Evolutionary conservation across 208 protist species (phyloP), one percentile per base, ranked within the genome.

Genomic region (Trypanosomatidae sp.): DNA sequence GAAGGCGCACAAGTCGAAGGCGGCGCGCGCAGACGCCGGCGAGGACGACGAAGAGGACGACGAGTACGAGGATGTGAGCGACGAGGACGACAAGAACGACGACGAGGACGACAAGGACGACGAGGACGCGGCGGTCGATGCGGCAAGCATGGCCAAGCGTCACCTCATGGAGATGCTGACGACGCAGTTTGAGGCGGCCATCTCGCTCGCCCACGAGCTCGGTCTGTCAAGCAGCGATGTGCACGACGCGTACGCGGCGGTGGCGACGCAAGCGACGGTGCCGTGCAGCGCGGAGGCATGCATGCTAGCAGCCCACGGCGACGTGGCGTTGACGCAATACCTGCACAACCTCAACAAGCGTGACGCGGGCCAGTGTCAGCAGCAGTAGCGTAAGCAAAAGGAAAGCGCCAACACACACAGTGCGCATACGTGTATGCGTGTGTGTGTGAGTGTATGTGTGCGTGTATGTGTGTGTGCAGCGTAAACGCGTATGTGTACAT

Each of bases 61-160:
- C 6, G 26, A 33, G 15, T 16, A 45, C 26, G 7, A 38, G 2
- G 41, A 45, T 45, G 26, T 3, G 5, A 38, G 26, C 2, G 26
- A 30, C 15, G 41, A 45, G 22, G 26, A 45, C 6, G 18, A 45
- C 20, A 24, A 45, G 18, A 18, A 45, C 7, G 18, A 46, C 4
- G 55, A 64, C 16, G 59, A 61, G 8, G 44, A 60, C n/a, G 54
- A 67, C 4, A 46, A 61, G 19, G 56, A 59, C 11, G 49, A 59
- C 13, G 39, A 53, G 33, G 33, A 35, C n/a, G 30, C 11, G 53
- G 30, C 41, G 44, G 10, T 39, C 54, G 0, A 46, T 47, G 2
- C 19, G 38, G 18, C 4, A 16, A 2, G 22, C 44, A 18, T 30
- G 35, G 23, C 53, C 42, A 39, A 63, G 26, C 54, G 43, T n/a